Evolutionary conservation across 257 asterid species (phyloP).

Genomic region (Catharanthus roseus): DNA sequence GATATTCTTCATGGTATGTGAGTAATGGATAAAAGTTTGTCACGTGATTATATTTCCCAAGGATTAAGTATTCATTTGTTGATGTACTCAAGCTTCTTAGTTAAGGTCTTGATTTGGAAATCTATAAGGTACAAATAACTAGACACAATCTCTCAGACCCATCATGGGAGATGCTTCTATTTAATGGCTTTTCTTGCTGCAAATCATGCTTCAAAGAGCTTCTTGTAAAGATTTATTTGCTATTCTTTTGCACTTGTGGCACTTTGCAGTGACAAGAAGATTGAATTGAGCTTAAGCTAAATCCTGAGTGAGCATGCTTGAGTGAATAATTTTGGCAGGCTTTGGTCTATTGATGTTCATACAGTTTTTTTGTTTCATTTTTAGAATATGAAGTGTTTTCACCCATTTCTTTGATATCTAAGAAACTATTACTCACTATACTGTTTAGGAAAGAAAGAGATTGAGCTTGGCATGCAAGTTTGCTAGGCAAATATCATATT

Average conservation of each 20-base stretch:
- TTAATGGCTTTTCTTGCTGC: background rate
- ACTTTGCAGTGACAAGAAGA: background rate
- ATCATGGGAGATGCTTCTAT: background rate
- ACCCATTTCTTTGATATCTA: background rate
- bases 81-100: background rate
- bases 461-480: background rate
- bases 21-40: too few relatives aligned
- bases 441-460: background rate
- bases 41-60: too few relatives aligned
- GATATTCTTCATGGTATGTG: slow-evolving; percentile 83
- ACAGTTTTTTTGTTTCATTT: background rate
- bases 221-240: background rate
- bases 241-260: background rate
- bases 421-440: background rate
- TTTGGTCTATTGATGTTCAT: background rate
- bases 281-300: background rate
- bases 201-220: slow-evolving; percentile 1
- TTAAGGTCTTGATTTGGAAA: slow-evolving; percentile 5
- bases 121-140: background rate
- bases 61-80: background rate
- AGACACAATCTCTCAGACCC: background rate
- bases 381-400: background rate
- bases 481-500: background rate
- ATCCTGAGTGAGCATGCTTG: background rate
- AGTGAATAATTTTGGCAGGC: background rate